Evolutionary conservation across 805 yeast species (phyloP), one percentile per base, ranked within the genome.

Genomic region (Ogataea degrootiae): DNA sequence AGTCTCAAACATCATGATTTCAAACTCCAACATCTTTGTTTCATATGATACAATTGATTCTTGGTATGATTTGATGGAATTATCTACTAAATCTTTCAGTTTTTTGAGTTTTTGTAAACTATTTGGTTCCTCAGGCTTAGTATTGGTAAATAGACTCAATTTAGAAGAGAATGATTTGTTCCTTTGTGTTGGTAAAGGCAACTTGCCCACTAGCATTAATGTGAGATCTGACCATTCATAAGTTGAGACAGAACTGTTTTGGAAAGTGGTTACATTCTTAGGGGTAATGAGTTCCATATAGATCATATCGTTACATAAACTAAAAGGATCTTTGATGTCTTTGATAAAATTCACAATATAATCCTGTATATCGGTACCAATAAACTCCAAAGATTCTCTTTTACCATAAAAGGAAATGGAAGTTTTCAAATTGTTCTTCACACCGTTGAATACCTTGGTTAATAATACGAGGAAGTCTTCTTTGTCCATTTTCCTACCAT

Each of bases 161-260:
- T 41, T 45, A 9, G 42, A 23, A 6, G 50, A 42, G 37, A 34
- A 33, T n/a, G 44, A 5, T 15, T 42, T 46, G 12, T 37, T 45
- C 21, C 41, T 26, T 31, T 39, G 33, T 1, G 46, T 26, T 2
- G 53, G 50, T 29, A 45, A 22, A 12, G 48, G 42, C 11, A 44
- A 15, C 34, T 33, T 41, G 3, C 47, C 56, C 35, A 43, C 29
- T n/a, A 53, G 11, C 12, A 51, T 42, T 17, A 45, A 36, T 12
- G 55, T 42, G 21, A 38, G 26, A 1, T 50, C 50, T 11, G 59
- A 49, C 59, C 59, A 55, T 29, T 51, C 44, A 19, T 55, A 55
- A n/a, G 23, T 39, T 11, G 54, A 47, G 11, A 47, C 41, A 1
- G 53, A 44, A 40, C 57, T 53, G 15, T 48, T 34, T 44, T 55